Evolutionary conservation across 352 stramenopile genomes (phyloP).

Genomic region (Phytopythium cucurbitacearum): DNA sequence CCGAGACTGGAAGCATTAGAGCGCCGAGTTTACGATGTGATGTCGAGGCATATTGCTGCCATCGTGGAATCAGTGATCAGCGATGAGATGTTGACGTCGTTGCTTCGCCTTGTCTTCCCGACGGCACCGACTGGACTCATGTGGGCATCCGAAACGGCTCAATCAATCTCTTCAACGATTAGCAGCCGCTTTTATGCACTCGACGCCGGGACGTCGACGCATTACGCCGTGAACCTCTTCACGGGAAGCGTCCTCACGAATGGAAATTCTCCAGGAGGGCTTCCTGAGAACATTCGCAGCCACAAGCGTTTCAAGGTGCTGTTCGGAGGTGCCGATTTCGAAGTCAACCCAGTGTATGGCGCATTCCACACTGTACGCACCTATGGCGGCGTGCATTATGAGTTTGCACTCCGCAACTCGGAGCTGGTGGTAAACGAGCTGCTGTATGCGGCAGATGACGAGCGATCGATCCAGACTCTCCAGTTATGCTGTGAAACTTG

Average conservation of each 20-base stretch:
- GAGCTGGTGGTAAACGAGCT: conserved; percentile 40
- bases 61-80: not conserved
- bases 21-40: conserved; percentile 24
- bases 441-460: not conserved
- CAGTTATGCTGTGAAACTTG: conserved; percentile 28
- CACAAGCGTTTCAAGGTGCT: conserved; percentile 26
- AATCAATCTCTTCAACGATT: too few species aligned
- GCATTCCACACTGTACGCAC: conserved; percentile 23
- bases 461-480: conserved; percentile 12
- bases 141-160: too few species aligned
- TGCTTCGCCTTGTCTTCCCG: conserved; percentile 5
- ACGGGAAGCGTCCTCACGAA: conserved; percentile 35
- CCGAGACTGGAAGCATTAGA: conserved; percentile 1
- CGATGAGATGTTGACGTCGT: too few species aligned
- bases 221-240: conserved; percentile 56
- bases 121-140: not conserved
- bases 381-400: conserved; percentile 24
- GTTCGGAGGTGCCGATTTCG: conserved; percentile 48
- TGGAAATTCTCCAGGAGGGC: conserved; percentile 26
- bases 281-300: conserved; percentile 30
- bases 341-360: conserved; percentile 23
- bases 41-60: conserved; percentile 16
- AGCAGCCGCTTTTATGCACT: conserved; percentile 27
- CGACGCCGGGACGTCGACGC: conserved; percentile 8
- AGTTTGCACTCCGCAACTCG: conserved; percentile 21